Base-by-base conservation (phyloP, 176 grass and related monocot species). In the Oropetium thomaeum region DNA sequence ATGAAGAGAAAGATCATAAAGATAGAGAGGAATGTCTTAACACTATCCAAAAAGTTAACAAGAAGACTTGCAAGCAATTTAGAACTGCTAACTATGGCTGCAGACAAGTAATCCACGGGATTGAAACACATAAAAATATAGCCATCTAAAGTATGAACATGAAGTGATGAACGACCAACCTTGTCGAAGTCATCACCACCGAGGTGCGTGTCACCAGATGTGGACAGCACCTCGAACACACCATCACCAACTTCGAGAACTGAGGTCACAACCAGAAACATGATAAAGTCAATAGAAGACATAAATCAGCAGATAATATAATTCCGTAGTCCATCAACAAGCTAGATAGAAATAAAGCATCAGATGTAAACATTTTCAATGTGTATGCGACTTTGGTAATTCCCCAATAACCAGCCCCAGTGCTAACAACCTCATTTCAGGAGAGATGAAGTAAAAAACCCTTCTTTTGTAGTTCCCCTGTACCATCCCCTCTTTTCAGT, bases 151-250 rank as follows among this genome's bases (percentile, higher is more conserved):
- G 8, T 11, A 5, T 10, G 3, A 57, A 26, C 0, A 34, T 20
- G n/a, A 40, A 37, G 45, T n/a, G 9, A 65, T 53, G 1, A n/a
- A 53, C 22, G 10, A 42, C 38, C n/a, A 49, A 93, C 90, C 90
- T 93, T 93, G 73, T 93, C 90, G n/a, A 89, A 93, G 75, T 93
- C 90, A 87, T 93, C 87, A 68, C 87, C 87, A 70, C 90, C 90
- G 52, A 93, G 90, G 71, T 93, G 90, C 39, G 90, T 93, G 41
- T 93, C 90, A 41, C 90, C 90, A 0, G 90, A 93, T 71, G 90
- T 89, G 15, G 87, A 93, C n/a, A 93, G 73, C 44, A 93, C 90
- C 81, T 93, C 90, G n/a, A 93, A 93, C 60, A 93, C 90, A 22
- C 90, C 90, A 79, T 93, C 90, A 61, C 90, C 90, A 41, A 93